These are phyloP conservation scores for Arachnomyces sp. DNA, from an alignment of 2,329 filamentous ascomycete species.

Conservation along the genomic window DNA sequence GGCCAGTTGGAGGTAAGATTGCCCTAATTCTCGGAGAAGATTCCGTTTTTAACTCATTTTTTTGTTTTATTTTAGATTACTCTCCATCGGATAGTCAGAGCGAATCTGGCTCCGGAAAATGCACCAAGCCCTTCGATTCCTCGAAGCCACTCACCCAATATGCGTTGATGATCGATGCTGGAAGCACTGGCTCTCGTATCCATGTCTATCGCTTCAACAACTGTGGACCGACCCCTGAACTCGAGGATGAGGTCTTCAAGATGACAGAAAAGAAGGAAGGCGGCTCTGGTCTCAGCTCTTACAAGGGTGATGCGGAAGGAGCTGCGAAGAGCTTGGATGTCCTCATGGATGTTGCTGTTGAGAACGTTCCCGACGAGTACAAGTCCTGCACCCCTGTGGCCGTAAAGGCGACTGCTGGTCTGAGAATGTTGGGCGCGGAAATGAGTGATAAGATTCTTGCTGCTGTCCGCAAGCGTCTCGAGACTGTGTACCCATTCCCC, in stretches of 20 bases:
- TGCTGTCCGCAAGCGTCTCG: constrained; percentile 73
- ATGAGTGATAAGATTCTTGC: constrained; percentile 76
- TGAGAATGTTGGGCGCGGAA: constrained; percentile 75
- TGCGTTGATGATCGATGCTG: constrained; percentile 96
- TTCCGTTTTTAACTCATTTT: constrained; percentile 39
- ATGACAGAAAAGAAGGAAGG: constrained; percentile 83
- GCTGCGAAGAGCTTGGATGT: constrained; percentile 85
- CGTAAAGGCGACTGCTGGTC: constrained; percentile 94
- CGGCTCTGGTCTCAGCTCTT: constrained; percentile 73
- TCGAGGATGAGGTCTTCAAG: constrained; percentile 87
- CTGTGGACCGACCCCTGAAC: constrained; percentile 87
- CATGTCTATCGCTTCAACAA: constrained; percentile 99
- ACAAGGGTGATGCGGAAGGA: constrained; percentile 72
- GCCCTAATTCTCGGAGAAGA: constrained; percentile 9
- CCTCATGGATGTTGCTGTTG: constrained; percentile 77
- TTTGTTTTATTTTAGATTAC: too few relatives aligned
- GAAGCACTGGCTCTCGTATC: constrained; percentile 93
- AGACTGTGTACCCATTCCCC: constrained; percentile 88
- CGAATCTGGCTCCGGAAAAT: constrained; percentile 58
- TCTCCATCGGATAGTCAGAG: too few relatives aligned
- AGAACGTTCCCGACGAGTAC: constrained; percentile 75
- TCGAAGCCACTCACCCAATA: constrained; percentile 95
- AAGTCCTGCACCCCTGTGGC: constrained; percentile 89
- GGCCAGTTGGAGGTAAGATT: constrained; percentile 14
- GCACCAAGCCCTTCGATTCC: constrained; percentile 72